A percentile compares a stretch with the other conserved stretches of the same genome.
These are phyloP conservation scores for Rhizomucor miehei DNA, from an alignment of 371 early-diverging fungal genomes.

Conservation along the genomic window DNA sequence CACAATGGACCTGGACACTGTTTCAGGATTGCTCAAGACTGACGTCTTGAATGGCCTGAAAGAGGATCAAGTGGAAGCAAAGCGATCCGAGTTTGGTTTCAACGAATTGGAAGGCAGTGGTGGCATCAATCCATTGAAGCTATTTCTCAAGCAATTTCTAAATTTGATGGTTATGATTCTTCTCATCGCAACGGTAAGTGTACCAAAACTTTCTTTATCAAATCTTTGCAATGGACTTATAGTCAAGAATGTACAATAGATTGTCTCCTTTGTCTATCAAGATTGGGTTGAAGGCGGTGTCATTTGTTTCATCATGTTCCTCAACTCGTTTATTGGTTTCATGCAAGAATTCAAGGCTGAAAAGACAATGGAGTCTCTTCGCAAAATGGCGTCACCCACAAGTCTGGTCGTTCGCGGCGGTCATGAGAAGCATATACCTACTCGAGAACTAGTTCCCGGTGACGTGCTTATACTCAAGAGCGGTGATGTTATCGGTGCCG, in stretches of 20 bases:
- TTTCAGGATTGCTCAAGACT: constrained; percentile 56
- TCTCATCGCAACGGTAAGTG: constrained; percentile 63
- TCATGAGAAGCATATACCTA: constrained; percentile 69
- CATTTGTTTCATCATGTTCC: constrained; percentile 71
- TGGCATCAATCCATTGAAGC: constrained; percentile 59
- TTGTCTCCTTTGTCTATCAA: constrained; percentile 56
- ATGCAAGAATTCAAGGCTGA: constrained; percentile 89
- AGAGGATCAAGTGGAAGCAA: constrained; percentile 44
- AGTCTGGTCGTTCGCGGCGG: constrained; percentile 76
- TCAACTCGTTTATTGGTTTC: constrained; percentile 86
- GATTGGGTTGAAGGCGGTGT: constrained; percentile 73
- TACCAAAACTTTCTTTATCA: background rate
- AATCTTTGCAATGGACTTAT: background rate
- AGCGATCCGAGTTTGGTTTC: constrained; percentile 54
- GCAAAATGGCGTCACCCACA: constrained; percentile 82
- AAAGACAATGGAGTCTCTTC: constrained; percentile 86
- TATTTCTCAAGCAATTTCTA: constrained; percentile 72
- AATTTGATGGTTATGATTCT: constrained; percentile 85
- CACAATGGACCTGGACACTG: constrained; percentile 53
- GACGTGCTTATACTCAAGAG: constrained; percentile 85
- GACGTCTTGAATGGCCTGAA: constrained; percentile 61
- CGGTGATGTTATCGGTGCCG: constrained; percentile 94
- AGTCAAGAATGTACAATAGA: constrained; percentile 19
- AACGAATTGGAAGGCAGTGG: constrained; percentile 75
- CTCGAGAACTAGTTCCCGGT: constrained; percentile 75